phyloP scores from a whole-genome alignment of 2,329 filamentous ascomycete genomes.

The Alternaria postmessia region DNA sequence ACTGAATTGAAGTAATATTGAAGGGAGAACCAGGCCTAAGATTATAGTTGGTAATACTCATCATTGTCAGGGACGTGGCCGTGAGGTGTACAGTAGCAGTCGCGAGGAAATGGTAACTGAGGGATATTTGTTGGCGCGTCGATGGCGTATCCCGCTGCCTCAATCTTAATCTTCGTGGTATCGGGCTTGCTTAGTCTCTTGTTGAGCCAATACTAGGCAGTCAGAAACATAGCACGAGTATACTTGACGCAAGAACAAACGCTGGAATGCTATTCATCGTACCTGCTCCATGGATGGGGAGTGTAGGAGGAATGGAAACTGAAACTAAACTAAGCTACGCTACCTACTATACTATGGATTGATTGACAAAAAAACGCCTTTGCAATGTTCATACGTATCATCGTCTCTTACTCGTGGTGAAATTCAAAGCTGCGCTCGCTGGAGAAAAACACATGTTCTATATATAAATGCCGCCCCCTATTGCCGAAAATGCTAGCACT shows the following conservation, averaged over 20 bases:
- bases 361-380: neutral
- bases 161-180: no score
- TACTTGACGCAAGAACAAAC: neutral
- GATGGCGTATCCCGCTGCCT: no score
- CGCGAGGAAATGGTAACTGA: no score
- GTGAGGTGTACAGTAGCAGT: no score
- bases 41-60: no score
- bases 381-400: neutral
- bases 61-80: no score
- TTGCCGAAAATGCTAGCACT: slow-evolving; percentile 6
- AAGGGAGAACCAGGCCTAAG: no score
- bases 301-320: neutral
- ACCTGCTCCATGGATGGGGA: neutral
- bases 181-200: no score
- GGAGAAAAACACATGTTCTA: neutral
- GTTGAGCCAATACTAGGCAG: no score
- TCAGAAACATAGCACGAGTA: neutral
- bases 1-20: no score
- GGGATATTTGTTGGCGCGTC: no score
- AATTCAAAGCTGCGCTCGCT: neutral
- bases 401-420: neutral
- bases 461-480: neutral
- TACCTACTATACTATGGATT: neutral
- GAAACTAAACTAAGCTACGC: neutral
- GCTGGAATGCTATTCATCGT: neutral